Conservation (phyloP, 768 basidiomycete species). For the Pisolithus marmoratus region DNA sequence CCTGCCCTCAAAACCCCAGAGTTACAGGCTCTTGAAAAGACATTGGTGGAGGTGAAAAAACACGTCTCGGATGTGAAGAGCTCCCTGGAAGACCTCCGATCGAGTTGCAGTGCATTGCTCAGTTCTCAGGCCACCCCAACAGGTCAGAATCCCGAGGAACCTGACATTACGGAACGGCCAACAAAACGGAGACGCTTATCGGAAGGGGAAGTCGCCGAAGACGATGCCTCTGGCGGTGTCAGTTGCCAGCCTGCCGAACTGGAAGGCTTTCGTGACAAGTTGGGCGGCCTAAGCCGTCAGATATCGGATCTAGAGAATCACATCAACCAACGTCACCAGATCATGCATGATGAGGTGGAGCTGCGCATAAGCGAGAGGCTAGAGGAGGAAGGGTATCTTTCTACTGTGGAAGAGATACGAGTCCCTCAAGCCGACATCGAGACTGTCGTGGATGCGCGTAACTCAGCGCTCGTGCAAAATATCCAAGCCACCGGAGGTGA, state of each 20-base stretch:
- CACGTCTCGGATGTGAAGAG: conserved; percentile 26
- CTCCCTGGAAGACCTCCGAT: conserved; percentile 17
- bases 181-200: conserved; percentile 23
- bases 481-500: conserved; percentile 21
- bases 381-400: conserved; percentile 20
- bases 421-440: conserved; percentile 19
- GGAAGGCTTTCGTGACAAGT: conserved; percentile 23
- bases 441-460: conserved; percentile 19
- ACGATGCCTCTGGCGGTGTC: not conserved
- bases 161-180: conserved; percentile 18
- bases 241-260: conserved; percentile 12
- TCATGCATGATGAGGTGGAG: conserved; percentile 27
- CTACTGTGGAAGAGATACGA: conserved; percentile 11
- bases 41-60: conserved; percentile 22
- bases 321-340: conserved; percentile 28
- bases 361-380: conserved; percentile 24
- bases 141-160: conserved; percentile 3
- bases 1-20: conserved; percentile 27
- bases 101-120: conserved; percentile 17
- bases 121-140: conserved; percentile 7
- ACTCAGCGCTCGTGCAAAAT: conserved; percentile 11
- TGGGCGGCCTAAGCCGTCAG: conserved; percentile 23
- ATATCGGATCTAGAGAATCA: conserved; percentile 32
- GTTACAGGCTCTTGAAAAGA: conserved; percentile 13
- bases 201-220: conserved; percentile 1